These are phyloP conservation scores for Earliella scabrosa DNA, from an alignment of 1,284 basidiomycete species.

Conservation along the genomic window DNA sequence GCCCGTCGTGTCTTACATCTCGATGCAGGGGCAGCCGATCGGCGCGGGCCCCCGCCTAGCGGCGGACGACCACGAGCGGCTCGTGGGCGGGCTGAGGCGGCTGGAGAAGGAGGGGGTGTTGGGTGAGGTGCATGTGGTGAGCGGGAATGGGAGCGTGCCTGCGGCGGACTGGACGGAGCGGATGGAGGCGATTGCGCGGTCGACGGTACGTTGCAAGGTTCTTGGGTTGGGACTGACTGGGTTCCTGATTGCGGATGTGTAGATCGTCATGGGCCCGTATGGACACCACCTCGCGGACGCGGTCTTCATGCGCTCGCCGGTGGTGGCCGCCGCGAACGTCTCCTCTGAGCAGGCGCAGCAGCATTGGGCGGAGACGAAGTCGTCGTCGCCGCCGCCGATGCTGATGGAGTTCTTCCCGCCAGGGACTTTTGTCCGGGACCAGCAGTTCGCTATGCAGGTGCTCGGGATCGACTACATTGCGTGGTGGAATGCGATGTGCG, in stretches of 20 bases:
- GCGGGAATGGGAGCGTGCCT: conserved; percentile 44
- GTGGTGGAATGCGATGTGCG: conserved; percentile 68
- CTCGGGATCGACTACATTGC: conserved; percentile 76
- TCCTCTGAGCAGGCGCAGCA: conserved; percentile 19
- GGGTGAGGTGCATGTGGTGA: conserved; percentile 69
- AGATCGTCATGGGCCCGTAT: conserved; percentile 78
- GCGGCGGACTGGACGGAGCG: conserved; percentile 54
- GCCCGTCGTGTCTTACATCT: conserved; percentile 76
- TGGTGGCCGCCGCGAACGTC: background rate
- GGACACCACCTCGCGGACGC: conserved; percentile 75
- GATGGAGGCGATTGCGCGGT: conserved; percentile 71
- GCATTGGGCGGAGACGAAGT: background rate
- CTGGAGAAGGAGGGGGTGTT: conserved; percentile 61
- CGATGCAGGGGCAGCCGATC: conserved; percentile 59
- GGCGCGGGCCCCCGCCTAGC: conserved; percentile 47
- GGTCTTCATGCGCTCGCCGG: conserved; percentile 69
- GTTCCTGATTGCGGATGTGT: background rate
- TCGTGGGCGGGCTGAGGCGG: conserved; percentile 53
- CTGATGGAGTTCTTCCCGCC: conserved; percentile 84
- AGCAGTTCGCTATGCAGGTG: conserved; percentile 63
- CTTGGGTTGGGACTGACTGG: conserved; percentile 1
- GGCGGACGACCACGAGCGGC: conserved; percentile 52
- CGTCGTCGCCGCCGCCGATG: conserved; percentile 23
- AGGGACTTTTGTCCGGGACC: conserved; percentile 73
- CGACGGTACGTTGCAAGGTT: conserved; percentile 57